These are phyloP conservation scores for Kluyveromyces sp. DNA, from an alignment of 1,139 yeast species.

Conservation along the genomic window DNA sequence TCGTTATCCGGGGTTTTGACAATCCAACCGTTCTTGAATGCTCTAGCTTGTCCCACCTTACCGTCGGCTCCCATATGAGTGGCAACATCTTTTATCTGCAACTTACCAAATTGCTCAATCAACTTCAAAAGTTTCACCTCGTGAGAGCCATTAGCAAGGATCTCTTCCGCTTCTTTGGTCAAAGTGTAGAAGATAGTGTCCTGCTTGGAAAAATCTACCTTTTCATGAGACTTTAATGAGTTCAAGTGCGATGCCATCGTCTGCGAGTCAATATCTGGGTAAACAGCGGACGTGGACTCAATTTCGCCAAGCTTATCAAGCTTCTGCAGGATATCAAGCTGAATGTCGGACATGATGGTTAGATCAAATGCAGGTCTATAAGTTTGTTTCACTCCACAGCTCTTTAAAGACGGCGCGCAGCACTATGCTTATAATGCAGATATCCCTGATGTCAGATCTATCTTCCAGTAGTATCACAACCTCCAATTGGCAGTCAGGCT, in stretches of 20 bases:
- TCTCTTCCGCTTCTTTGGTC: slow-evolving; percentile 77
- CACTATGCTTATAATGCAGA: too few relatives aligned
- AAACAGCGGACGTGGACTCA: slow-evolving; percentile 53
- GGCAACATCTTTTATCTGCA: slow-evolving; percentile 73
- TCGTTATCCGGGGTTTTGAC: slow-evolving; percentile 71
- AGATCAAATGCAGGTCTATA: background rate
- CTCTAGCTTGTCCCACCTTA: slow-evolving; percentile 91
- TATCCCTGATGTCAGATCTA: too few relatives aligned
- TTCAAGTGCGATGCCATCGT: slow-evolving; percentile 69
- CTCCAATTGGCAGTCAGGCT: too few relatives aligned
- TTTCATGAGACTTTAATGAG: slow-evolving; percentile 77
- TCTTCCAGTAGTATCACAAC: too few relatives aligned
- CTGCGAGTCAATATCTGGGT: slow-evolving; percentile 48
- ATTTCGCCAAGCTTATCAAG: slow-evolving; percentile 57
- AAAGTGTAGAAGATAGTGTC: slow-evolving; percentile 74
- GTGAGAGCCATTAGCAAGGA: slow-evolving; percentile 76
- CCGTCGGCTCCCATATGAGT: slow-evolving; percentile 75
- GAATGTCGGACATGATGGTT: slow-evolving; percentile 34
- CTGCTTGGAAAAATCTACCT: slow-evolving; percentile 66
- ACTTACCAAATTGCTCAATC: slow-evolving; percentile 64
- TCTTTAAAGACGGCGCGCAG: too few relatives aligned
- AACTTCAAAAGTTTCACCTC: slow-evolving; percentile 82
- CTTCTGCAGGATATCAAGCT: slow-evolving; percentile 46
- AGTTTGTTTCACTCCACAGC: background rate
- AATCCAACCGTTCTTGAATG: slow-evolving; percentile 98